Percentiles rank a stretch among this genome's conserved stretches.
These are phyloP conservation scores for Suillus variegatus DNA, from an alignment of 768 basidiomycete species.

Conservation along the genomic window DNA sequence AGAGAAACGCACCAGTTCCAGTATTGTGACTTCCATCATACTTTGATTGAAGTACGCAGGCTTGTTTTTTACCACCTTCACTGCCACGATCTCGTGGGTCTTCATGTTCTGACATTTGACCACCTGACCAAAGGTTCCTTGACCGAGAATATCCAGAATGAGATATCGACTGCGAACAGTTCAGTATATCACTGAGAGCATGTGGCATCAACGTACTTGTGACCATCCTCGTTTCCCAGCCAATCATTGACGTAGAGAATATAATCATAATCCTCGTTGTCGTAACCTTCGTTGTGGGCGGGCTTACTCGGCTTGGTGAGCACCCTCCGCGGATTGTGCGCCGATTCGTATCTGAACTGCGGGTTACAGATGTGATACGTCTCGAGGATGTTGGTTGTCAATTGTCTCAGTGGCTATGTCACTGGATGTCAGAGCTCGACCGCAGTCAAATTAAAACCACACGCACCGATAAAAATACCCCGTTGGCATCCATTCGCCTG, in stretches of 20 bases:
- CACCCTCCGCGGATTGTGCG: slow-evolving; percentile 93
- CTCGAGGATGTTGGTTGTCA: slow-evolving; percentile 86
- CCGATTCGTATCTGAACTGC: slow-evolving; percentile 90
- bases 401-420: slow-evolving; percentile 56
- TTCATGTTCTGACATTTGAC: slow-evolving; percentile 99
- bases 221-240: slow-evolving; percentile 90
- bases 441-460: slow-evolving; percentile 4
- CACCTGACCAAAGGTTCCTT: slow-evolving; percentile 99
- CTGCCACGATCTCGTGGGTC: slow-evolving; percentile 97
- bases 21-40: slow-evolving; percentile 99
- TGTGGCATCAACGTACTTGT: slow-evolving; percentile 67
- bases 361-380: slow-evolving; percentile 96
- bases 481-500: slow-evolving; percentile 76
- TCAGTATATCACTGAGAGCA: slow-evolving; percentile 11
- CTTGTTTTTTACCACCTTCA: slow-evolving; percentile 99
- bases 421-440: slow-evolving; percentile 14
- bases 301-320: slow-evolving; percentile 98
- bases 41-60: slow-evolving; percentile 99
- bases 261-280: slow-evolving; percentile 99
- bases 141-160: slow-evolving; percentile 96
- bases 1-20: slow-evolving; percentile 80
- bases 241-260: slow-evolving; percentile 99
- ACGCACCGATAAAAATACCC: slow-evolving; percentile 81
- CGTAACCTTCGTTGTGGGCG: slow-evolving; percentile 92
- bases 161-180: slow-evolving; percentile 66